Evolutionary conservation across 2,329 filamentous ascomycete species (phyloP).

Genomic region (Monilinia laxa): DNA sequence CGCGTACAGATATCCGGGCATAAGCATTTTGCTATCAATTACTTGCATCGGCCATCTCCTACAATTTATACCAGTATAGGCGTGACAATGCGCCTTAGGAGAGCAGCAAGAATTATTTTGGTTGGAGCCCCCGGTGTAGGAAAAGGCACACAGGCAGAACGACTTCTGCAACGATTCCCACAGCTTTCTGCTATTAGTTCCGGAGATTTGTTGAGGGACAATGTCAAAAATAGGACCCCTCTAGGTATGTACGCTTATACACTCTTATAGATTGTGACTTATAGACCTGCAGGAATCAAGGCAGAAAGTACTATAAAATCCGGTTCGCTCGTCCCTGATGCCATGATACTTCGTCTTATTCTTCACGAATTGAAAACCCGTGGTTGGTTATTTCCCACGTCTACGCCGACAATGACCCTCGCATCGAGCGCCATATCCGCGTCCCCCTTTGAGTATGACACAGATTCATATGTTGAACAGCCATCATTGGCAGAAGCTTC

Average conservation of each 20-base stretch:
- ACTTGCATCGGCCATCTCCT: background rate
- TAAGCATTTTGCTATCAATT: background rate
- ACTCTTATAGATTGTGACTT: background rate
- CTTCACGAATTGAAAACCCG: slow-evolving; percentile 81
- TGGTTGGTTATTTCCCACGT: slow-evolving; percentile 69
- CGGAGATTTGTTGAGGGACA: slow-evolving; percentile 85
- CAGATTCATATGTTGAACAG: slow-evolving; percentile 36
- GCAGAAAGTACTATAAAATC: slow-evolving; percentile 86
- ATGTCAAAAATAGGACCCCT: slow-evolving; percentile 85
- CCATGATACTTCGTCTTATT: slow-evolving; percentile 88
- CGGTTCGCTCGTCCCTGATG: slow-evolving; percentile 87
- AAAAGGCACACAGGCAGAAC: slow-evolving; percentile 93
- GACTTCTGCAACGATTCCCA: slow-evolving; percentile 81
- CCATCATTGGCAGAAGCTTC: slow-evolving; percentile 41
- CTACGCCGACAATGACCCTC: slow-evolving; percentile 40
- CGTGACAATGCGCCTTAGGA: slow-evolving; percentile 62
- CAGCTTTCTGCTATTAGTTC: slow-evolving; percentile 91
- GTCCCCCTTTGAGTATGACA: slow-evolving; percentile 40
- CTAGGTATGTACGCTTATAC: slow-evolving; percentile 60
- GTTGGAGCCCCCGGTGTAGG: slow-evolving; percentile 89
- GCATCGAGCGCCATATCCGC: slow-evolving; percentile 38
- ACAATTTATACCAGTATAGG: background rate
- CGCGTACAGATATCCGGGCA: slow-evolving; percentile 15
- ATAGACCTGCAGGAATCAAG: slow-evolving; percentile 66
- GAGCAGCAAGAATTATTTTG: slow-evolving; percentile 88